These are phyloP conservation scores for Pseudogymnoascus sp. DNA, from an alignment of 2,329 filamentous ascomycete genomes.

Conservation along the genomic window DNA sequence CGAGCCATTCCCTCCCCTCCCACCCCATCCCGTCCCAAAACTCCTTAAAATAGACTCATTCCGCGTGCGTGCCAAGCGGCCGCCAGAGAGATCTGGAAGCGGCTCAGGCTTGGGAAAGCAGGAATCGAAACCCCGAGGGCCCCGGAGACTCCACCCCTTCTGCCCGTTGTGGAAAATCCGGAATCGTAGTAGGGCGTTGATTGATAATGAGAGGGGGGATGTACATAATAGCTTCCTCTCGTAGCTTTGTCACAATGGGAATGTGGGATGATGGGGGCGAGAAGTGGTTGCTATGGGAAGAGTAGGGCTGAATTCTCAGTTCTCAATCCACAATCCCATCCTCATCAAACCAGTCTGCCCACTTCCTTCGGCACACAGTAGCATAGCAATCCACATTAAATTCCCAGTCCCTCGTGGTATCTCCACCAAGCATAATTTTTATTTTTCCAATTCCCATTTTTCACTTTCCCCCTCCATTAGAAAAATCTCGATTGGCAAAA, in stretches of 20 bases:
- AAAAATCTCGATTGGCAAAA: neutral
- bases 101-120: neutral
- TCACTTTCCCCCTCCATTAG: neutral
- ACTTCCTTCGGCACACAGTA: neutral
- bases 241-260: neutral
- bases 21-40: neutral
- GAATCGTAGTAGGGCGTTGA: neutral
- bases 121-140: neutral
- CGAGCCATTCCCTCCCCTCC: neutral
- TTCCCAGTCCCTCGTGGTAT: neutral
- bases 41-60: neutral
- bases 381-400: neutral
- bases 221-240: slow-evolving; percentile 1
- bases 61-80: neutral
- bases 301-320: slow-evolving; percentile 6
- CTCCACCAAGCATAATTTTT: neutral
- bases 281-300: neutral
- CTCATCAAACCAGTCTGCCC: neutral
- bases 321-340: neutral
- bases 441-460: neutral
- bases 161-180: neutral
- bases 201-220: neutral
- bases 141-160: neutral
- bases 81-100: neutral
- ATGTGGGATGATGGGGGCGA: neutral